These are phyloP conservation scores for Otatea glauca DNA, from an alignment of 176 grass and related monocot genomes.

Conservation along the genomic window DNA sequence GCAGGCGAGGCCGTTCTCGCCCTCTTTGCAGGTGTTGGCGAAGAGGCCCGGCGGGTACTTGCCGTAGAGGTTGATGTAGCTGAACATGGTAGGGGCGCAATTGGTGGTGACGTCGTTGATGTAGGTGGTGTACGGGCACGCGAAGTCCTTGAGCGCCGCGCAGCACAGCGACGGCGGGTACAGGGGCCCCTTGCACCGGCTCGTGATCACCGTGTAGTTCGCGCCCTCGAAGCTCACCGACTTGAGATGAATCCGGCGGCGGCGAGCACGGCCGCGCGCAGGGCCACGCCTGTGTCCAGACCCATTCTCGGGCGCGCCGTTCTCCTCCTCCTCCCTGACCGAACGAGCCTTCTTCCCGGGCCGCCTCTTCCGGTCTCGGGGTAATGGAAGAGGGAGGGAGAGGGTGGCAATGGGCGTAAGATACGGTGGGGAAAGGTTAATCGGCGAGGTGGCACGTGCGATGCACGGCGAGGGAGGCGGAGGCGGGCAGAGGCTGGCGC, in stretches of 20 bases:
- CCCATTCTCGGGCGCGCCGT: constrained; percentile 46
- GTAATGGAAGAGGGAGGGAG: constrained; percentile 16
- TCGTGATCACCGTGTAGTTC: constrained; percentile 79
- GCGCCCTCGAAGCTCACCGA: constrained; percentile 67
- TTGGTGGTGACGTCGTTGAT: constrained; percentile 63
- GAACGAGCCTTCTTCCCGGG: not conserved
- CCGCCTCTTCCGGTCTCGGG: constrained; percentile 5
- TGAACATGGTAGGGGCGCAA: constrained; percentile 80
- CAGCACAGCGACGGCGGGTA: constrained; percentile 62
- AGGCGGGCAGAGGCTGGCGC: constrained; percentile 35
- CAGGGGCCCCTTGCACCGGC: constrained; percentile 70
- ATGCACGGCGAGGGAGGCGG: constrained; percentile 13
- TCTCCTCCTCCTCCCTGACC: constrained; percentile 21
- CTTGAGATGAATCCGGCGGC: constrained; percentile 65
- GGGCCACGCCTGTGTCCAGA: constrained; percentile 35
- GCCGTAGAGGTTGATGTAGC: constrained; percentile 75
- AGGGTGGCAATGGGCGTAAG: not conserved
- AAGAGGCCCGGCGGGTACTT: constrained; percentile 83
- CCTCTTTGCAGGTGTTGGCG: constrained; percentile 62
- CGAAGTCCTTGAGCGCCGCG: constrained; percentile 61
- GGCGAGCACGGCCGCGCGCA: constrained; percentile 46
- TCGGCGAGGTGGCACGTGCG: constrained; percentile 31
- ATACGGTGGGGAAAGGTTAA: constrained; percentile 4
- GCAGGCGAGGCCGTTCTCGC: constrained; percentile 57
- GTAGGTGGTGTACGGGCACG: constrained; percentile 59